Evolutionary conservation across 768 basidiomycete species (phyloP), one percentile per base, ranked within the genome.

Genomic region (Leccinum barrowsii): DNA sequence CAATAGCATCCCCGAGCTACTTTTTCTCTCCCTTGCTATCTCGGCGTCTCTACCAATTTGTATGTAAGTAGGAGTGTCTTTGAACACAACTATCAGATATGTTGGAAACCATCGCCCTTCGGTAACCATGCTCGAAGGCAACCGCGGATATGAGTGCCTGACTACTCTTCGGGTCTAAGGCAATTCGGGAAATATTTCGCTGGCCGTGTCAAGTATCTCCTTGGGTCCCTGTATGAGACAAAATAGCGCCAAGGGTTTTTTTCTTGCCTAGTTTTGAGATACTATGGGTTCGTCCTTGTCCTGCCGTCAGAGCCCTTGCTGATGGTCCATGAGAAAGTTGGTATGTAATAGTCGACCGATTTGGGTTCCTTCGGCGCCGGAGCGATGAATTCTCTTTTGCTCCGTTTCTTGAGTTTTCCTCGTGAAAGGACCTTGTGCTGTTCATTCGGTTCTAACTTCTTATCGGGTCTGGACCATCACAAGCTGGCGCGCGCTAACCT

Each of bases 311-410:
- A 21, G 6, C 44, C 5, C 44, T 44, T 44, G 42, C 42, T 11
- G 15, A 21, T 22, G 11, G 13, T 22, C 22, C 46, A 63, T 63
- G 61, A 63, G 61, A 63, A 63, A 55, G 32, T 42, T 17, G 32
- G 35, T 35, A 28, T 49, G 47, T 50, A 37, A 58, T 24, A 59
- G 19, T 40, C 50, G 13, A 34, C 40, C 32, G n/a, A 21, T 52
- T 40, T 17, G 19, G 35, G 28, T 19, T 40, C 22, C 4, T 44
- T 57, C 34, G 34, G 34, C 34, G 8, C 2, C 12, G n/a, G 28
- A 12, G 26, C 34, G 24, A 7, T 3, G 15, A 2, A 24, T 3
- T 34, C 24, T 32, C 32, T 48, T 52, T 35, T 17, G 15, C 28
- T 26, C 17, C 17, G 22, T 50, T 50, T 24, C n/a, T 28, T 32